Evolutionary conservation across 2,329 filamentous ascomycete species (phyloP), one percentile per base, ranked within the genome.

Genomic region (Thermoascus crustaceus): DNA sequence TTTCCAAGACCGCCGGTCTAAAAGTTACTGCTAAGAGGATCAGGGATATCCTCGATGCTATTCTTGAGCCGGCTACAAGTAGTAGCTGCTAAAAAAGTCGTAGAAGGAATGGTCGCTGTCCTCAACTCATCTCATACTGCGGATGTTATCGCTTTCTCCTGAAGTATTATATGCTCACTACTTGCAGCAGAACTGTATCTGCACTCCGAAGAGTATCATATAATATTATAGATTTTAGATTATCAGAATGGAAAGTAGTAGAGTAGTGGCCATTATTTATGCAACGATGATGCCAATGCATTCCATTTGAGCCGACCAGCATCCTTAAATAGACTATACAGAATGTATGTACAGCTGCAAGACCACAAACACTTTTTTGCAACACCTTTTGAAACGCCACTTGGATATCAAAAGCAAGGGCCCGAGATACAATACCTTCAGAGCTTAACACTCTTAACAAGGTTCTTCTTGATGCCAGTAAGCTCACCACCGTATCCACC

Each of bases 371-470:
- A 29, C 36, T 37, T 45, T 47, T 48, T 45, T 29, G 39, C 44
- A 34, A 34, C 38, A 45, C 42, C 42, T 24, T 35, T 37, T 22
- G 18, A 47, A 42, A 43, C 47, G 48, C 18, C 20, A 34, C 25
- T 40, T 40, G 32, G 42, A 47, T 44, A 41, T 17, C 11, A 29
- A 17, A 7, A 17, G 5, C 8, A 29, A 17, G n/a, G 18, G n/a
- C 26, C 13, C 16, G 26, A 7, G 7, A 29, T 9, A 16, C 3
- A 16, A 17, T 17, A 14, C 30, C 30, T 21, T 51, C 78, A 89
- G 65, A 98, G 69, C 71, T 91, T 96, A 55, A 85, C 75, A 73
- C 86, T 94, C 78, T 91, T 94, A 52, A 96, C 79, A 62, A 98
- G 66, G 13, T 84, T 83, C 50, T 81, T 84, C 72, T 95, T 96